phyloP scores from a whole-genome alignment of 257 asterid species.

The Paulownia fortunei region DNA sequence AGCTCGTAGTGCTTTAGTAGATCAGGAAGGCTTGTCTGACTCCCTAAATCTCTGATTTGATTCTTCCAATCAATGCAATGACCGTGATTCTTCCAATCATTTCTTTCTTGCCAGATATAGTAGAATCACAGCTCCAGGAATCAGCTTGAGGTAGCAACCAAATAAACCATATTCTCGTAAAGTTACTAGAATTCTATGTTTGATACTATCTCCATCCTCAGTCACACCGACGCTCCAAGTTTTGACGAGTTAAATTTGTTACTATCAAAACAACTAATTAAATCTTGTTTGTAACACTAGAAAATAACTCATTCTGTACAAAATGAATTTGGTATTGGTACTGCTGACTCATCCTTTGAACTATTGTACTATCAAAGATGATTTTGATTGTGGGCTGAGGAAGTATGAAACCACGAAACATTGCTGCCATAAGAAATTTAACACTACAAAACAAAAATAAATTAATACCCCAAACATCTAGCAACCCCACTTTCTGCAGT shows the following conservation, averaged over 20 bases:
- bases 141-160: constrained; percentile 9
- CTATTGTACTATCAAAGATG: not conserved
- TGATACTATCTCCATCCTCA: not conserved
- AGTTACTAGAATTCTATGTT: not conserved
- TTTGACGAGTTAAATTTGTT: not conserved
- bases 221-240: not conserved
- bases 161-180: not conserved
- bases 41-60: not conserved
- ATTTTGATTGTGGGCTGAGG: too few relatives aligned
- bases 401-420: too few relatives aligned
- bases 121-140: not conserved
- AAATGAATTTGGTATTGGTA: not conserved
- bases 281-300: not conserved
- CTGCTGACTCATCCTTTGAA: not conserved
- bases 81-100: not conserved
- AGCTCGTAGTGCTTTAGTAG: not conserved
- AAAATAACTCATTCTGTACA: too few relatives aligned
- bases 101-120: not conserved
- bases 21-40: not conserved
- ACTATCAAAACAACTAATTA: not conserved
- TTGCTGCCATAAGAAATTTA: too few relatives aligned
- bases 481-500: not conserved
- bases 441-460: too few relatives aligned
- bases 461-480: too few relatives aligned
- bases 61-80: not conserved